Conservation (phyloP, 768 basidiomycete species). For the Tubosaeta sp. region DNA sequence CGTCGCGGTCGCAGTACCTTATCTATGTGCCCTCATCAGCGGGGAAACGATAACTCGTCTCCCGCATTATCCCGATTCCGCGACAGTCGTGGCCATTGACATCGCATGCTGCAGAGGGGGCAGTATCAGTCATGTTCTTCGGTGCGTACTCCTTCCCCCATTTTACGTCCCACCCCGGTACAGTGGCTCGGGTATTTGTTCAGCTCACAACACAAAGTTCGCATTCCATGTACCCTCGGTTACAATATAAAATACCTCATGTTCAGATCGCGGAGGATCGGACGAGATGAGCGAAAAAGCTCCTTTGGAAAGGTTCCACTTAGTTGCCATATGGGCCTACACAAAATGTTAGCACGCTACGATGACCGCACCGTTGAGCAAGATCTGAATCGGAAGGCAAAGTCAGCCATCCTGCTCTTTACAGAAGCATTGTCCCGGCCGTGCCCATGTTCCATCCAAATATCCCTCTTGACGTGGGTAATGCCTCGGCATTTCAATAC, state of each 20-base stretch:
- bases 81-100: too few species aligned
- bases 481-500: background rate
- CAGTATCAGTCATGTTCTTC: too few species aligned
- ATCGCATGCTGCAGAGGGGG: too few species aligned
- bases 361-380: background rate
- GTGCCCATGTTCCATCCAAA: background rate
- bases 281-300: background rate
- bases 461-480: background rate
- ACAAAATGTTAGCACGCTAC: background rate
- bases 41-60: background rate
- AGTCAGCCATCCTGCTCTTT: background rate
- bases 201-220: too few species aligned
- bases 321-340: background rate
- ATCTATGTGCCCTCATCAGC: background rate
- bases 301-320: background rate
- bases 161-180: too few species aligned
- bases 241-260: background rate
- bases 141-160: too few species aligned
- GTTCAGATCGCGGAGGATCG: background rate
- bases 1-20: background rate
- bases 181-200: too few species aligned
- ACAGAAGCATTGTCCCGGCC: background rate
- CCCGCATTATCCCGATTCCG: background rate
- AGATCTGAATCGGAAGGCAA: background rate
- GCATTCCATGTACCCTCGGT: background rate